phyloP scores from a whole-genome alignment of 1,139 yeast genomes.

The Suhomyces ambrosiae region DNA sequence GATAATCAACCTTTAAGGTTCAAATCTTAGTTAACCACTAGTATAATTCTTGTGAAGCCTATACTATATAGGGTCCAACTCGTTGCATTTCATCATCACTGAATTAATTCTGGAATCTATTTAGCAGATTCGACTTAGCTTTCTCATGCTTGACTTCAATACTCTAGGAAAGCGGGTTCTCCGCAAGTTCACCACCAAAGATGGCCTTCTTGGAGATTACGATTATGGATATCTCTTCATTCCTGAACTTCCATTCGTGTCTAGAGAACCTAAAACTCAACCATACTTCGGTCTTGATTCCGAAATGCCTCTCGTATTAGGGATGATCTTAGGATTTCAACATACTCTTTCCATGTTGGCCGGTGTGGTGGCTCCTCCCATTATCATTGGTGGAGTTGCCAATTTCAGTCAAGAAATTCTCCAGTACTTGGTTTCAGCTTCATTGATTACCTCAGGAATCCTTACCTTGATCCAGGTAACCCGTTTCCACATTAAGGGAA shows the following conservation, averaged over 20 bases:
- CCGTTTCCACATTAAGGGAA: slow-evolving; percentile 69
- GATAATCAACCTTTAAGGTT: too few species aligned
- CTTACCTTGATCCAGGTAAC: slow-evolving; percentile 78
- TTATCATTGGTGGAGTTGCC: slow-evolving; percentile 64
- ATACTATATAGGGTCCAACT: too few species aligned
- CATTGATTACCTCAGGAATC: slow-evolving; percentile 75
- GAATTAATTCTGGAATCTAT: too few species aligned
- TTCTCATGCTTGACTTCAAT: slow-evolving; percentile 17
- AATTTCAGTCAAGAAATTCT: slow-evolving; percentile 51
- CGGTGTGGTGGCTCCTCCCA: slow-evolving; percentile 86
- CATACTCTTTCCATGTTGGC: slow-evolving; percentile 90
- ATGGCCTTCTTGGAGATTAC: slow-evolving; percentile 81
- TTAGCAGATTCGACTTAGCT: too few species aligned
- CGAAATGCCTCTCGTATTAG: slow-evolving; percentile 76
- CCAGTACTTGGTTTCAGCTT: slow-evolving; percentile 75
- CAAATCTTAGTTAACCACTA: too few species aligned
- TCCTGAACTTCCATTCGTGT: slow-evolving; percentile 72
- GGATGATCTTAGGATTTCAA: slow-evolving; percentile 78
- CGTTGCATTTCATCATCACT: too few species aligned
- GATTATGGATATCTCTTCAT: slow-evolving; percentile 76
- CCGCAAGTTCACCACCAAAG: slow-evolving; percentile 63
- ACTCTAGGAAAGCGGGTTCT: slow-evolving; percentile 25
- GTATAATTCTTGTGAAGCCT: too few species aligned
- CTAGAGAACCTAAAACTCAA: slow-evolving; percentile 53
- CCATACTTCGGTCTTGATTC: slow-evolving; percentile 82